These are phyloP conservation scores for Aphanomyces stellatus DNA, from an alignment of 352 stramenopile species.

Conservation along the genomic window DNA sequence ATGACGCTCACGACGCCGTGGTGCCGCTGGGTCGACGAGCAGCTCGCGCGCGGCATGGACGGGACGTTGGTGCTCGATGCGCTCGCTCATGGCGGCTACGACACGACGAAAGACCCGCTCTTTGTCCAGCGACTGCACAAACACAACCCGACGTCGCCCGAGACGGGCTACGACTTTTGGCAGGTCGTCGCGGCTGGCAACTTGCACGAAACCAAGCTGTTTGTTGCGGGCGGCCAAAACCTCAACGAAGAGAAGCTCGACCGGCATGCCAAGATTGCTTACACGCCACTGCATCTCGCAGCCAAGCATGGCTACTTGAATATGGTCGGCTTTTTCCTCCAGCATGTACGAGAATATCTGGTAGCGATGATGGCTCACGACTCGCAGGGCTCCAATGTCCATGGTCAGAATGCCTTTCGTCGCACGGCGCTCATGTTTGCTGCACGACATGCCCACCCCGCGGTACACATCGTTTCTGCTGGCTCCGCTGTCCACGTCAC, in stretches of 20 bases:
- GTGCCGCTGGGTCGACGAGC: slow-evolving; percentile 56
- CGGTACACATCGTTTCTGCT: slow-evolving; percentile 26
- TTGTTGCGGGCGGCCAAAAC: slow-evolving; percentile 55
- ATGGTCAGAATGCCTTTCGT: slow-evolving; percentile 41
- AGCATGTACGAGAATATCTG: background rate
- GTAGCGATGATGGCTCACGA: too few species aligned
- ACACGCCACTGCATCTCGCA: slow-evolving; percentile 47
- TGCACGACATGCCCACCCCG: slow-evolving; percentile 41
- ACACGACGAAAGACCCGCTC: slow-evolving; percentile 39
- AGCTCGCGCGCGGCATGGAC: slow-evolving; percentile 48
- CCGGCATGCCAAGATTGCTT: slow-evolving; percentile 26
- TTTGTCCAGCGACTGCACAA: slow-evolving; percentile 37
- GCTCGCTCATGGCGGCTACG: slow-evolving; percentile 40
- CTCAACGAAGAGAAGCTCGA: slow-evolving; percentile 37
- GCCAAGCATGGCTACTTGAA: slow-evolving; percentile 34
- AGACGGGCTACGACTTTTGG: slow-evolving; percentile 17
- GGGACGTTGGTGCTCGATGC: slow-evolving; percentile 46
- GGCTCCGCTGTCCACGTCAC: background rate
- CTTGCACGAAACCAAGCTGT: slow-evolving; percentile 52
- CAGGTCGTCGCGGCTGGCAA: background rate
- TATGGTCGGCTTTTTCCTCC: slow-evolving; percentile 41
- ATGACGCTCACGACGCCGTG: slow-evolving; percentile 44
- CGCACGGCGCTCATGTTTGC: slow-evolving; percentile 53
- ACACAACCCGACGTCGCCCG: slow-evolving; percentile 10
- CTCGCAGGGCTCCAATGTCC: slow-evolving; percentile 23